Conservation (phyloP, 441 rosid genomes). For the Capsella rubella region DNA sequence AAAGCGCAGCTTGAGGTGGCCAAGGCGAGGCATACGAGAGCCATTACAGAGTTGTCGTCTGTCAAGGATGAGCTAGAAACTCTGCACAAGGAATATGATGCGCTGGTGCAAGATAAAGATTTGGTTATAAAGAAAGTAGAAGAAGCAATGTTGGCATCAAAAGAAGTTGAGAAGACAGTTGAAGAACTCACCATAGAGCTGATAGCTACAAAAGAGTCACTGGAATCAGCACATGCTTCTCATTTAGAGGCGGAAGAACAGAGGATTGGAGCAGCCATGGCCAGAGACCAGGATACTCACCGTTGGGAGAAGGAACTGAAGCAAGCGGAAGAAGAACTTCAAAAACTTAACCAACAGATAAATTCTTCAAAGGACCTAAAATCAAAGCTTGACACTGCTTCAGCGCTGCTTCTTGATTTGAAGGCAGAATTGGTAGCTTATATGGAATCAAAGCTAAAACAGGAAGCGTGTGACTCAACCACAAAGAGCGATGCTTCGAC, state of each 20-base stretch:
- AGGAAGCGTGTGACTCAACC: conserved; percentile 49
- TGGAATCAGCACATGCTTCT: conserved; percentile 90
- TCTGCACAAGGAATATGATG: conserved; percentile 62
- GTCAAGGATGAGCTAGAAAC: conserved; percentile 72
- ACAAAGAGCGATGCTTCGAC: conserved; percentile 41
- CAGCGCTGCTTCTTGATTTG: conserved; percentile 73
- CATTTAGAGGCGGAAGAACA: conserved; percentile 94
- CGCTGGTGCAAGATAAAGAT: conserved; percentile 64
- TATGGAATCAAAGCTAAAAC: conserved; percentile 78
- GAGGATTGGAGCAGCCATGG: conserved; percentile 89
- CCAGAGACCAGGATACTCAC: conserved; percentile 82
- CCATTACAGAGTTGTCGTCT: conserved; percentile 65
- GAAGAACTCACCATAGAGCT: conserved; percentile 91
- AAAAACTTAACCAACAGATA: conserved; percentile 72
- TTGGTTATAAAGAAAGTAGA: conserved; percentile 71
- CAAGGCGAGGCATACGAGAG: conserved; percentile 73
- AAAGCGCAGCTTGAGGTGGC: conserved; percentile 96
- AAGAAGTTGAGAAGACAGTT: conserved; percentile 82
- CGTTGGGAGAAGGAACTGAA: conserved; percentile 89
- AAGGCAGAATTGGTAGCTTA: conserved; percentile 84
- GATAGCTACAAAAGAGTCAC: conserved; percentile 79
- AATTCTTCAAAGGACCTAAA: conserved; percentile 75
- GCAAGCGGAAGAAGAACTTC: conserved; percentile 89
- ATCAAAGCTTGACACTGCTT: conserved; percentile 75
- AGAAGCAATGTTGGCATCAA: conserved; percentile 71